Conservation (phyloP, 1,284 basidiomycete species). For the Thelephora terrestris region DNA sequence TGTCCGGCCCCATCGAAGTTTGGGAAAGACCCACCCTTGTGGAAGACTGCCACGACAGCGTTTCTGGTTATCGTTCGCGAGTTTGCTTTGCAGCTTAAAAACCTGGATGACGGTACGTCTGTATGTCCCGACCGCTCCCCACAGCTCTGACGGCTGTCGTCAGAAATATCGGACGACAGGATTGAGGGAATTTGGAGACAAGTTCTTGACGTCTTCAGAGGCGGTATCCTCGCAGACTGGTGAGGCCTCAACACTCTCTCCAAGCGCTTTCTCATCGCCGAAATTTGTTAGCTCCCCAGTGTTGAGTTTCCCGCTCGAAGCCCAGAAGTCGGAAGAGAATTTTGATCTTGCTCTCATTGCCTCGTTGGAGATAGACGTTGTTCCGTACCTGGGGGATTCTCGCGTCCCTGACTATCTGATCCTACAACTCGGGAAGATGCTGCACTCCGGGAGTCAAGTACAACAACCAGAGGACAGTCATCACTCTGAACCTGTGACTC, state of each 20-base stretch:
- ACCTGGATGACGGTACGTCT: constrained; percentile 35
- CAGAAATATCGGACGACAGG: constrained; percentile 49
- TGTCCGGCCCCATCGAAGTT: constrained; percentile 83
- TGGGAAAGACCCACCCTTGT: constrained; percentile 77
- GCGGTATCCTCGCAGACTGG: constrained; percentile 81
- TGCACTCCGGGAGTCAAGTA: constrained; percentile 70
- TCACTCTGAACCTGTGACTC: constrained; percentile 16
- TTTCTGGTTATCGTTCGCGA: constrained; percentile 65
- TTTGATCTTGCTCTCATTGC: constrained; percentile 81
- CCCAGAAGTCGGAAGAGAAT: constrained; percentile 73
- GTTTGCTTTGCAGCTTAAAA: constrained; percentile 39
- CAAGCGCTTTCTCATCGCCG: constrained; percentile 2
- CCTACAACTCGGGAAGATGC: constrained; percentile 55
- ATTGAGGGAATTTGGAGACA: constrained; percentile 79
- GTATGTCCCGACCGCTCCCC: neutral
- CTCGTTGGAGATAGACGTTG: constrained; percentile 68
- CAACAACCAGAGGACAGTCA: constrained; percentile 33
- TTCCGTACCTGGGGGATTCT: constrained; percentile 62
- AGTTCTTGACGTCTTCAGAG: constrained; percentile 76
- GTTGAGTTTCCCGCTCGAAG: constrained; percentile 46
- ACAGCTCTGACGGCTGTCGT: neutral
- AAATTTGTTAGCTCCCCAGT: constrained; percentile 34
- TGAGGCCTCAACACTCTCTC: constrained; percentile 25
- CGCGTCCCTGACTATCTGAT: constrained; percentile 71
- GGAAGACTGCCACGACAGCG: constrained; percentile 80